These are phyloP conservation scores for Paecilomyces variotii DNA, from an alignment of 2,329 filamentous ascomycete genomes.

Conservation along the genomic window DNA sequence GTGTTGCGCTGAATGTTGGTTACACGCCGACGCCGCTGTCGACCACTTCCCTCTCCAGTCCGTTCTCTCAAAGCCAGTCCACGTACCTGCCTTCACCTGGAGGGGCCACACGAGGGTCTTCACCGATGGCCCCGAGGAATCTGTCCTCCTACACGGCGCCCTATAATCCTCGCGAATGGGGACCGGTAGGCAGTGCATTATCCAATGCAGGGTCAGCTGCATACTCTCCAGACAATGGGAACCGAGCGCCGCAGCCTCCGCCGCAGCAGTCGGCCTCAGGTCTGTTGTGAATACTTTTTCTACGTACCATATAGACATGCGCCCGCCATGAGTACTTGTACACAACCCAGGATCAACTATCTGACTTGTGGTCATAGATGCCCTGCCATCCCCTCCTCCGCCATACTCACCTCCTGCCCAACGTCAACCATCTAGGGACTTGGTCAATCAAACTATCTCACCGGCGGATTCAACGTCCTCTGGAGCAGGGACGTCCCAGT, in stretches of 20 bases:
- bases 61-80: constrained; percentile 33
- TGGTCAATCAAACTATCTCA: constrained; percentile 7
- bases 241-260: constrained; percentile 18
- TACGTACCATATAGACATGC: neutral
- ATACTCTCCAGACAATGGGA: constrained; percentile 22
- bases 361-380: constrained; percentile 15
- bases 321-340: neutral
- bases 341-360: neutral
- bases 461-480: constrained; percentile 11
- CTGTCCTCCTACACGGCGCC: constrained; percentile 32
- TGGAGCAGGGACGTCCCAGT: constrained; percentile 10
- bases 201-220: constrained; percentile 16
- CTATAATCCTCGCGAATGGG: constrained; percentile 45
- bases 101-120: constrained; percentile 26
- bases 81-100: constrained; percentile 30
- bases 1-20: constrained; percentile 17
- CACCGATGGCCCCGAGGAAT: constrained; percentile 37
- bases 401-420: constrained; percentile 32
- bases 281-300: constrained; percentile 12
- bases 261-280: constrained; percentile 22
- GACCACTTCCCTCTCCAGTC: constrained; percentile 36
- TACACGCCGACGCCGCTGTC: constrained; percentile 33
- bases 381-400: constrained; percentile 28
- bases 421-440: constrained; percentile 12
- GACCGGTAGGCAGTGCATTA: constrained; percentile 25